phyloP scores from a whole-genome alignment of 1,284 basidiomycete species.

The Boletus albobrunnescens region DNA sequence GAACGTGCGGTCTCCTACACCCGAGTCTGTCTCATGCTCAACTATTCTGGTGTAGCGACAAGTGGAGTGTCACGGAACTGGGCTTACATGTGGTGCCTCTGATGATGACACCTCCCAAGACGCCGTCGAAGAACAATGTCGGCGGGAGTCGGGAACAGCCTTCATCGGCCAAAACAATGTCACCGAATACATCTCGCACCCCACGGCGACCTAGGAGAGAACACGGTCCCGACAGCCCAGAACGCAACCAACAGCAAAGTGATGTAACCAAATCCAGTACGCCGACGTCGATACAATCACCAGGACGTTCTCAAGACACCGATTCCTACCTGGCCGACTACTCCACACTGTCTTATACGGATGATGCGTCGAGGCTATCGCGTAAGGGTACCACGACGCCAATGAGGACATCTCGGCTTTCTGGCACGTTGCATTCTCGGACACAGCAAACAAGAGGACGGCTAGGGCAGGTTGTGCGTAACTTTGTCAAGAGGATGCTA shows the following conservation, averaged over 20 bases:
- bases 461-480: conserved; percentile 23
- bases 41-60: conserved; percentile 18
- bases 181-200: neutral
- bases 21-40: neutral
- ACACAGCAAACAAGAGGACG: conserved; percentile 10
- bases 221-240: neutral
- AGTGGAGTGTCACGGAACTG: conserved; percentile 26
- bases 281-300: conserved; percentile 5
- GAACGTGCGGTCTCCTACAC: conserved; percentile 15
- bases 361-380: neutral
- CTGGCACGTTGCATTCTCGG: neutral
- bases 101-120: conserved; percentile 11
- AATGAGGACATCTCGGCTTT: neutral
- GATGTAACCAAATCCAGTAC: neutral
- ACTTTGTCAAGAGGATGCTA: conserved; percentile 24
- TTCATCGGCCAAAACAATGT: neutral
- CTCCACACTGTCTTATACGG: conserved; percentile 11
- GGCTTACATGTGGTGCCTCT: conserved; percentile 13
- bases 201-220: neutral
- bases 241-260: neutral
- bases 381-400: neutral
- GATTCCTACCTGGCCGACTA: conserved; percentile 15
- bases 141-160: neutral
- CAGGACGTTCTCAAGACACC: neutral
- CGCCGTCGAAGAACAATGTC: neutral